Conservation (phyloP, 163 green algal genomes). For the Scenedesmus sp. region DNA sequence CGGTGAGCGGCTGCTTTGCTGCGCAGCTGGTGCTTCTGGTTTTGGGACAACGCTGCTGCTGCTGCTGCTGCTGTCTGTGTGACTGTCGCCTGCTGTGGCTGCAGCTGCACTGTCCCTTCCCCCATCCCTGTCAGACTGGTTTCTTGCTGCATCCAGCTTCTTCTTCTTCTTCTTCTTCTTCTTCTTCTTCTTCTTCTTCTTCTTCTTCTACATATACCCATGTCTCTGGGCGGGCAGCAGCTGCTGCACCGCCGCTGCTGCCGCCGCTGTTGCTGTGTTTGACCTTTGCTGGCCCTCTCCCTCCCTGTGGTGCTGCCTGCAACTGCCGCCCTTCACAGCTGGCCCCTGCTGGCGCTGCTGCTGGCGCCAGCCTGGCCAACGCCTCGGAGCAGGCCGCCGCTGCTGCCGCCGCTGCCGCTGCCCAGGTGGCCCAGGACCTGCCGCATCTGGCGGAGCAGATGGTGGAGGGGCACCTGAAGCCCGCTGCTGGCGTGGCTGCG, state of each 20-base stretch:
- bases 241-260: not conserved
- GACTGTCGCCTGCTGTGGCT: too few relatives aligned
- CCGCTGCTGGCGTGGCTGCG: not conserved
- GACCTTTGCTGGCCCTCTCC: too few relatives aligned
- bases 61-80: not conserved
- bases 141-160: too few relatives aligned
- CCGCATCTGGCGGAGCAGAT: slow-evolving; percentile 18
- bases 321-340: not conserved
- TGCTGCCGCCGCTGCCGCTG: slow-evolving; percentile 21
- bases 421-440: not conserved
- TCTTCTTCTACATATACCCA: too few relatives aligned
- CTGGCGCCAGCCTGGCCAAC: not conserved
- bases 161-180: too few relatives aligned
- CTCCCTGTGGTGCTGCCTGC: not conserved
- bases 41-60: not conserved
- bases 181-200: too few relatives aligned
- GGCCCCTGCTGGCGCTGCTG: not conserved
- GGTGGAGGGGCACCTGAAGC: slow-evolving; percentile 26
- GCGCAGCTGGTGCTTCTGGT: not conserved
- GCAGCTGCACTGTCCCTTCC: too few relatives aligned
- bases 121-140: too few relatives aligned
- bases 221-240: too few relatives aligned
- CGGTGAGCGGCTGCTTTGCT: not conserved
- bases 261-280: not conserved
- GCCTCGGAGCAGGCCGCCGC: not conserved